phyloP scores from a whole-genome alignment of 352 stramenopile genomes.

The Globisporangium sylvaticum region DNA sequence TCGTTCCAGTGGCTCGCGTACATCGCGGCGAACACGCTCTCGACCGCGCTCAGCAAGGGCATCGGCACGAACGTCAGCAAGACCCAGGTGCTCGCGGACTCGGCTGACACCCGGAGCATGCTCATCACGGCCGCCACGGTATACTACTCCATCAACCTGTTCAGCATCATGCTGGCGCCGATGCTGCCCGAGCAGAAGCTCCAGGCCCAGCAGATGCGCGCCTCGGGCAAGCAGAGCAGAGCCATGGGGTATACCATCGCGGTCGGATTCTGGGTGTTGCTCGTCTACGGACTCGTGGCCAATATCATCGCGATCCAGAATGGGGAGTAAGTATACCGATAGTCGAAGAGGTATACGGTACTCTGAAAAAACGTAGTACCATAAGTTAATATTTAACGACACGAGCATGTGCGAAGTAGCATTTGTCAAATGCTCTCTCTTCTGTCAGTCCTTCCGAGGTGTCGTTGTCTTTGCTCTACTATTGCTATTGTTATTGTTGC shows the following conservation, averaged over 20 bases:
- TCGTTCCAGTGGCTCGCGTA: slow-evolving; percentile 40
- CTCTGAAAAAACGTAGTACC: background rate
- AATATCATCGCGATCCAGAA: slow-evolving; percentile 23
- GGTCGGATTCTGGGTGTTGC: slow-evolving; percentile 26
- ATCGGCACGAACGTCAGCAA: slow-evolving; percentile 21
- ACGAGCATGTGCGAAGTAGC: too few species aligned
- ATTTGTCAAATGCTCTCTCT: too few species aligned
- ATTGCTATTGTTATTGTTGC: background rate
- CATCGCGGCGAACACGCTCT: slow-evolving; percentile 26
- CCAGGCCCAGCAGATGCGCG: slow-evolving; percentile 37
- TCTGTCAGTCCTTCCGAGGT: background rate
- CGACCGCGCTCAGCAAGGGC: slow-evolving; percentile 21
- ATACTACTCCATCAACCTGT: slow-evolving; percentile 32
- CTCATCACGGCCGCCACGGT: slow-evolving; percentile 18
- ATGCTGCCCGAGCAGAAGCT: slow-evolving; percentile 38
- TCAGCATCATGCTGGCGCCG: slow-evolving; percentile 14
- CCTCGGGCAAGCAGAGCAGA: slow-evolving; percentile 26
- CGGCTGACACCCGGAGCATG: slow-evolving; percentile 17
- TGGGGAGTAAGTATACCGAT: background rate
- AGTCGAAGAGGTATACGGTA: background rate
- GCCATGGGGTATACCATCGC: slow-evolving; percentile 26
- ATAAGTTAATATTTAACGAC: slow-evolving; percentile 1
- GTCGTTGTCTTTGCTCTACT: background rate
- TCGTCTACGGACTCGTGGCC: slow-evolving; percentile 28
- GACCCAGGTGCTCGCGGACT: slow-evolving; percentile 24